Evolutionary conservation across 2,329 filamentous ascomycete species (phyloP).

Genomic region (Scedosporium apiospermum): DNA sequence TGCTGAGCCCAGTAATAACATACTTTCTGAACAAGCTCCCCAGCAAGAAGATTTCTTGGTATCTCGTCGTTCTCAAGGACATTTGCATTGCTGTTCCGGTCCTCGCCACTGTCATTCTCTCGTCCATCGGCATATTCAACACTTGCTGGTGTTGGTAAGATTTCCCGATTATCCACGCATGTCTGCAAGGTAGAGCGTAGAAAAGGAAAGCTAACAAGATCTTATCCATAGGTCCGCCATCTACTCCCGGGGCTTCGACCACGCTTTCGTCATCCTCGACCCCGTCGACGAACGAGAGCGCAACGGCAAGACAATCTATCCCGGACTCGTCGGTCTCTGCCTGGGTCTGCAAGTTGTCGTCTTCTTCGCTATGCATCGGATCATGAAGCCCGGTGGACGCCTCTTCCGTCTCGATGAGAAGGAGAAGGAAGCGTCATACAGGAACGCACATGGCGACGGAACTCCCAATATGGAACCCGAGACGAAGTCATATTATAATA

Average conservation of each 20-base stretch:
- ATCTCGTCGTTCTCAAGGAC: too few species aligned
- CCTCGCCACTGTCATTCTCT: too few species aligned
- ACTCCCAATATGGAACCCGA: neutral
- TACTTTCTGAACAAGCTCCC: too few species aligned
- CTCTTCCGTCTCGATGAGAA: constrained; percentile 10
- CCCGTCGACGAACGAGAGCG: constrained; percentile 6
- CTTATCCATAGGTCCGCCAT: neutral
- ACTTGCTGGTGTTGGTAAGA: too few species aligned
- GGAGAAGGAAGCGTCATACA: constrained; percentile 10
- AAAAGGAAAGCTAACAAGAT: too few species aligned
- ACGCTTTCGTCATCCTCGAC: constrained; percentile 9
- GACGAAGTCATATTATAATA: neutral
- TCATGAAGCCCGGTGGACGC: constrained; percentile 9
- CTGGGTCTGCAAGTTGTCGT: constrained; percentile 8
- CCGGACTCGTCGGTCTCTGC: constrained; percentile 8
- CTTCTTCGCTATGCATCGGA: constrained; percentile 8
- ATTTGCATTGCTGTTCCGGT: too few species aligned
- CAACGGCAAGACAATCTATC: constrained; percentile 8
- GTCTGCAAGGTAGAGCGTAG: too few species aligned
- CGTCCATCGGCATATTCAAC: too few species aligned
- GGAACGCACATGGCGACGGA: constrained; percentile 14
- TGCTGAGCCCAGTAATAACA: too few species aligned
- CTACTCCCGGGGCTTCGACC: constrained; percentile 4
- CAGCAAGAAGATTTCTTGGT: too few species aligned
- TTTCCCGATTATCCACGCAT: too few species aligned